Conservation (phyloP, 1,139 yeast species). For the Yamadazyma trypodendri region DNA sequence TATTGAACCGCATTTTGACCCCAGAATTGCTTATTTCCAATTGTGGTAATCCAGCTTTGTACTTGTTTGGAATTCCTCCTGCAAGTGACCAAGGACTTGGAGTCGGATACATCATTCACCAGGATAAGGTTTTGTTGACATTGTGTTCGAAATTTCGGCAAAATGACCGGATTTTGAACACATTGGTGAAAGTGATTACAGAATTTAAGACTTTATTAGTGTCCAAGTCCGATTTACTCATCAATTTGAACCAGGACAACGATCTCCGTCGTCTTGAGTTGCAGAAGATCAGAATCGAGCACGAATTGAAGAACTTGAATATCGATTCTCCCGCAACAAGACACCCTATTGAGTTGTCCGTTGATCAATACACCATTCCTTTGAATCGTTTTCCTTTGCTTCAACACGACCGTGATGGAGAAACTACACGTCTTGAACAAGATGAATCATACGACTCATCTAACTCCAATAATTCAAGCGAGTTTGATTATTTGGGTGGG, state of each 20-base stretch:
- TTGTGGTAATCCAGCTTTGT: constrained; percentile 78
- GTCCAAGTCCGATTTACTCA: constrained; percentile 33
- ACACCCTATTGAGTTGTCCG: constrained; percentile 37
- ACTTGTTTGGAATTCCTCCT: constrained; percentile 74
- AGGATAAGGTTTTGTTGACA: constrained; percentile 58
- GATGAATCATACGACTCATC: constrained; percentile 5
- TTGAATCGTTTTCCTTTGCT: constrained; percentile 11
- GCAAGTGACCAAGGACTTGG: constrained; percentile 76
- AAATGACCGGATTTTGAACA: constrained; percentile 64
- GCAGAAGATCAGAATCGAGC: constrained; percentile 34
- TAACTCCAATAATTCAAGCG: constrained; percentile 11
- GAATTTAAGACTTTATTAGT: constrained; percentile 52
- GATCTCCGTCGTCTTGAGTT: constrained; percentile 34
- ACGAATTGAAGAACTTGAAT: constrained; percentile 34
- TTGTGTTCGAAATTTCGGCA: constrained; percentile 74
- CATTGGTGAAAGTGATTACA: constrained; percentile 57
- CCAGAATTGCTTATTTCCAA: constrained; percentile 50
- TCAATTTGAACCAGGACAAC: constrained; percentile 33
- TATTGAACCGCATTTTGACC: constrained; percentile 38
- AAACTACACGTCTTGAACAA: constrained; percentile 2
- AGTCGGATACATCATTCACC: constrained; percentile 70
- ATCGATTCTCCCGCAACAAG: constrained; percentile 29
- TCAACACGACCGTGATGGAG: constrained; percentile 4
- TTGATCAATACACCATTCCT: constrained; percentile 22
- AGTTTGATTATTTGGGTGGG: constrained; percentile 56